Evolutionary conservation across 176 grass and related monocot species (phyloP), one percentile per base, ranked within the genome.

Genomic region (Lolium multiflorum): DNA sequence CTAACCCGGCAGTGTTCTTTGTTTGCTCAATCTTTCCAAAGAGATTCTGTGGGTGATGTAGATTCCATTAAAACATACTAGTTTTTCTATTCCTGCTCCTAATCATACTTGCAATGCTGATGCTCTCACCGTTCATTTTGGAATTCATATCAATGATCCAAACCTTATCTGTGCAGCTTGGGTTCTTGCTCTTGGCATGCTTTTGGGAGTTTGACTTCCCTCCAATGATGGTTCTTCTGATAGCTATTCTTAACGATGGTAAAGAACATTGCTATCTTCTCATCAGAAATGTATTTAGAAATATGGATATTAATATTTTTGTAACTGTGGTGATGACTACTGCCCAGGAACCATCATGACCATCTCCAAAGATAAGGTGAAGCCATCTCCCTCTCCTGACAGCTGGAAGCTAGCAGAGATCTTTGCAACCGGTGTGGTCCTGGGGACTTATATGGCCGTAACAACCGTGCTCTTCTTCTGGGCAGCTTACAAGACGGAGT

Each of bases 211-310:
- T 92, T 64, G 87, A 92, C 81, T 92, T 92, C 73, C 87, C 91
- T 76, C 91, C 87, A 25, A 75, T 89, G 14, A 46, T 92, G 84
- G 87, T 92, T 12, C 91, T 92, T 77, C 60, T 92, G 74, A 92
- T 92, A 89, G 91, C 91, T 11, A 87, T 92, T 55, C 91, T 92
- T 71, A 92, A 92, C 26, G 91, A 92, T 87, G 91, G 91, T 92
- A 76, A 76, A 76, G 83, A 84, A 37, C 14, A 21, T 49, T 86
- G 55, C 4, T 83, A 26, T 16, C 41, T 63, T 81, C 7, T 75
- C 11, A 35, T 54, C 26, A 84, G 8, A 81, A 35, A 25, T 43
- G 49, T 13, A 15, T 77, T 82, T 43, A 22, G 28, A 10, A 71
- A 77, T 35, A 77, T 35, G 49, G 15, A 20, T 31, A 44, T 24